A percentile compares a stretch with the other conserved stretches of the same genome.
Evolutionary conservation across 1,139 yeast species (phyloP).

Genomic region (Geotrichum restrictum): DNA sequence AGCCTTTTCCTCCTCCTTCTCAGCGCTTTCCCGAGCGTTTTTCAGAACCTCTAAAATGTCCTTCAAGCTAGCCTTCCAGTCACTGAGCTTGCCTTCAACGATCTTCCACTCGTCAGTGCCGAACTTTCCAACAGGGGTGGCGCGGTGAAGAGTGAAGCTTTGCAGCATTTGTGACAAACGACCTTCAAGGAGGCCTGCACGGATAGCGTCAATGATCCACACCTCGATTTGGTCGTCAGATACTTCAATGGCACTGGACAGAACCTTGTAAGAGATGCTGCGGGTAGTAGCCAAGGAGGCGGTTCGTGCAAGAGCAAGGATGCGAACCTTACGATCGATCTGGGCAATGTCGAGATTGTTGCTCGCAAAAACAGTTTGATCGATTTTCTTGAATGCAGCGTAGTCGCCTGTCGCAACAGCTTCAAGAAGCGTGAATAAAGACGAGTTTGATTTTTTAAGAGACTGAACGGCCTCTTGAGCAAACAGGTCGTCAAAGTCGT

Average conservation of each 20-base stretch:
- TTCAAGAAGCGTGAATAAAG: conserved; percentile 32
- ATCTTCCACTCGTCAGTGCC: conserved; percentile 41
- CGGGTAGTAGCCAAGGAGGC: conserved; percentile 29
- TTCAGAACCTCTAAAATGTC: conserved; percentile 38
- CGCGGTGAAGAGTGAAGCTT: conserved; percentile 41
- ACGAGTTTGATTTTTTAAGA: conserved; percentile 26
- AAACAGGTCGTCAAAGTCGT: conserved; percentile 38
- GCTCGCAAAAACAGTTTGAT: conserved; percentile 22
- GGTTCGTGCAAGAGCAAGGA: conserved; percentile 31
- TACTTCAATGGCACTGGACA: conserved; percentile 37
- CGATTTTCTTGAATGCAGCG: conserved; percentile 28
- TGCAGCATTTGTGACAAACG: conserved; percentile 42
- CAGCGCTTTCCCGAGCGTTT: conserved; percentile 35
- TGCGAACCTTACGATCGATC: conserved; percentile 32
- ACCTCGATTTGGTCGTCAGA: conserved; percentile 40
- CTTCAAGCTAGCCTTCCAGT: conserved; percentile 40
- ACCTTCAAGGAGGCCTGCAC: conserved; percentile 45
- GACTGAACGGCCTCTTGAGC: conserved; percentile 36
- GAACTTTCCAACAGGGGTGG: conserved; percentile 40
- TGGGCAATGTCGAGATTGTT: conserved; percentile 29
- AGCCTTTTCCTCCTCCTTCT: conserved; percentile 27
- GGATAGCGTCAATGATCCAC: conserved; percentile 44
- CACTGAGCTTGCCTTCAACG: conserved; percentile 36
- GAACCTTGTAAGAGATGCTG: conserved; percentile 37
- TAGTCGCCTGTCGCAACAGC: conserved; percentile 38